A percentile compares a stretch with the other conserved stretches of the same genome.
Evolutionary conservation across 805 yeast genomes (phyloP).

Genomic region (Kregervanrija pseudodelftensis): DNA sequence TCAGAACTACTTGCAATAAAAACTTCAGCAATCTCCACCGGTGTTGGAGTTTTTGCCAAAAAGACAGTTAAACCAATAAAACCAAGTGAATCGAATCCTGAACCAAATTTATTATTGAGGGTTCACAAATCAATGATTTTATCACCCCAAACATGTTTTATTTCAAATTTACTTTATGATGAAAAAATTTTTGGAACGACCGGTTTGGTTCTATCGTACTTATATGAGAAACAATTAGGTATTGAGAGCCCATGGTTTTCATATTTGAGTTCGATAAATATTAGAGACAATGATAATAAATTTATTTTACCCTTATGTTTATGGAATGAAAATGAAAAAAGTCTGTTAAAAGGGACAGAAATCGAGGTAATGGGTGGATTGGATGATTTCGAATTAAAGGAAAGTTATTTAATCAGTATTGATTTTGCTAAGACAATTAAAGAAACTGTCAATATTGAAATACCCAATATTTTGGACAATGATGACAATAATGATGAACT

Average conservation of each 20-base stretch:
- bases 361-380: conserved; percentile 53
- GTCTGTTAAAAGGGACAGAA: conserved; percentile 52
- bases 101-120: conserved; percentile 36
- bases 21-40: conserved; percentile 39
- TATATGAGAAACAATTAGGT: conserved; percentile 59
- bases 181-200: conserved; percentile 54
- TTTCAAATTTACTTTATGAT: conserved; percentile 63
- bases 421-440: conserved; percentile 32
- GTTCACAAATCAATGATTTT: conserved; percentile 56
- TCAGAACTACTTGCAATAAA: conserved; percentile 36
- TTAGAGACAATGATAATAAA: conserved; percentile 23
- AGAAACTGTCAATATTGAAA: conserved; percentile 17
- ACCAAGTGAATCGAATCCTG: conserved; percentile 23
- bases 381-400: conserved; percentile 37
- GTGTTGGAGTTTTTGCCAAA: conserved; percentile 67
- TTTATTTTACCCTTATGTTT: conserved; percentile 52
- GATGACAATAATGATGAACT: conserved; percentile 7
- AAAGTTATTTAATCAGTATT: conserved; percentile 33
- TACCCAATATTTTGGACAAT: conserved; percentile 25
- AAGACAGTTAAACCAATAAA: conserved; percentile 25
- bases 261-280: conserved; percentile 51
- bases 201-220: conserved; percentile 58
- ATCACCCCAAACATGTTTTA: conserved; percentile 49
- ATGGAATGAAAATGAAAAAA: conserved; percentile 50
- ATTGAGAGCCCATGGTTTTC: conserved; percentile 74